phyloP scores from a whole-genome alignment of 2,329 filamentous ascomycete genomes.

The Triangularia setosa region DNA sequence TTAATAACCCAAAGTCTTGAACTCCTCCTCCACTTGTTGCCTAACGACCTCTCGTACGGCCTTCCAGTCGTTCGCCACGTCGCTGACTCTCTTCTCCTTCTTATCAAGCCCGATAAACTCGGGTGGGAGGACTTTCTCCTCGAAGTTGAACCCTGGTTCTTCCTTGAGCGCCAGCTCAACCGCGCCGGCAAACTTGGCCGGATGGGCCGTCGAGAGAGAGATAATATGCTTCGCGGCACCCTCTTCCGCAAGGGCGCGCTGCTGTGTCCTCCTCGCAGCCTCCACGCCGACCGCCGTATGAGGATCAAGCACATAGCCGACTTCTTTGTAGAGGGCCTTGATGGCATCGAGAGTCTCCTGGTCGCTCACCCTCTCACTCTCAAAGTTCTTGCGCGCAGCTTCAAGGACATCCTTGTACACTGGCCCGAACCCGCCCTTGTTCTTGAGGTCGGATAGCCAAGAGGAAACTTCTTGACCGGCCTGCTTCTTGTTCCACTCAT shows the following conservation, averaged over 20 bases:
- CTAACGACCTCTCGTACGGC: constrained; percentile 72
- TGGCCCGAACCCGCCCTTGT: constrained; percentile 71
- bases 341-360: constrained; percentile 66
- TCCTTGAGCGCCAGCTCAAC: constrained; percentile 75
- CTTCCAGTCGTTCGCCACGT: constrained; percentile 68
- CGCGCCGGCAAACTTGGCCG: constrained; percentile 86
- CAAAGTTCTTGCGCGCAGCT: constrained; percentile 69
- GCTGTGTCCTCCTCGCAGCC: constrained; percentile 67
- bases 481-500: constrained; percentile 62
- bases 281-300: constrained; percentile 86
- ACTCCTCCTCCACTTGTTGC: constrained; percentile 65
- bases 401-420: constrained; percentile 72
- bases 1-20: constrained; percentile 30
- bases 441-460: constrained; percentile 81
- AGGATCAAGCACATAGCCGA: constrained; percentile 79
- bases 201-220: constrained; percentile 87
- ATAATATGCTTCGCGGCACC: constrained; percentile 61
- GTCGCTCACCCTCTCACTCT: constrained; percentile 70
- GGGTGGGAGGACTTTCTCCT: constrained; percentile 67
- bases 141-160: constrained; percentile 71
- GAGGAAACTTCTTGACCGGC: constrained; percentile 70
- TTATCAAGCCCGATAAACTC: constrained; percentile 79
- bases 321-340: constrained; percentile 46
- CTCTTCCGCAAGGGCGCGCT: constrained; percentile 37
- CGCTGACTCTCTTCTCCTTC: constrained; percentile 68